Conservation (phyloP, 2,329 filamentous ascomycete genomes). For the Pezicula carpinea region DNA sequence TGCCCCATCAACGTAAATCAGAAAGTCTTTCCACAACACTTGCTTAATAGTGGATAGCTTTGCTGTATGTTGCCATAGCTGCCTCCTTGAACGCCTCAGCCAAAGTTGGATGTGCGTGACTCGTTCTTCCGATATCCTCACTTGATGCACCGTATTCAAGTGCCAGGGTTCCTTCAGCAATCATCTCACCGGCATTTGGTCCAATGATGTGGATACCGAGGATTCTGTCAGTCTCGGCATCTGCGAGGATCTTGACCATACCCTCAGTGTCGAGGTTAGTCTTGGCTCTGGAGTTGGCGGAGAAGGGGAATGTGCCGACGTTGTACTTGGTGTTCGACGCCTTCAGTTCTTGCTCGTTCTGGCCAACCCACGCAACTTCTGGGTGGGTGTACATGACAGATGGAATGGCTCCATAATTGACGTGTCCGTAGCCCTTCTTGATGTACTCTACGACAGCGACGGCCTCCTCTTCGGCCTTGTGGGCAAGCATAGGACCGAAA, state of each 20-base stretch:
- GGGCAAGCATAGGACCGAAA: constrained; percentile 97
- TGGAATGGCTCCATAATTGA: constrained; percentile 97
- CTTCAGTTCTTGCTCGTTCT: constrained; percentile 96
- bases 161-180: constrained; percentile 91
- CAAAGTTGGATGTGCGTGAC: constrained; percentile 83
- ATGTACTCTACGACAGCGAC: constrained; percentile 96
- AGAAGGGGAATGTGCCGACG: constrained; percentile 92
- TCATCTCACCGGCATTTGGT: constrained; percentile 97
- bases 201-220: constrained; percentile 96
- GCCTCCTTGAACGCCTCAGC: constrained; percentile 99
- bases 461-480: constrained; percentile 98
- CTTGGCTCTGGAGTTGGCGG: constrained; percentile 97
- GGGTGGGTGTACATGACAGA: constrained; percentile 99
- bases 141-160: constrained; percentile 94
- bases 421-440: constrained; percentile 95
- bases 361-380: constrained; percentile 97
- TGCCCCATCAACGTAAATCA: constrained; percentile 1
- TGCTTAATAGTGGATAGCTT: constrained; percentile 88
- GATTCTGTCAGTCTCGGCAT: constrained; percentile 93
- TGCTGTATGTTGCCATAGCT: constrained; percentile 93
- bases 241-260: constrained; percentile 93
- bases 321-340: constrained; percentile 85
- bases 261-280: constrained; percentile 96
- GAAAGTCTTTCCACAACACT: constrained; percentile 2
- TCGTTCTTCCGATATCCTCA: constrained; percentile 91